Evolutionary conservation across 768 basidiomycete species (phyloP), one percentile per base, ranked within the genome.

Genomic region (Lyophyllum semitale): DNA sequence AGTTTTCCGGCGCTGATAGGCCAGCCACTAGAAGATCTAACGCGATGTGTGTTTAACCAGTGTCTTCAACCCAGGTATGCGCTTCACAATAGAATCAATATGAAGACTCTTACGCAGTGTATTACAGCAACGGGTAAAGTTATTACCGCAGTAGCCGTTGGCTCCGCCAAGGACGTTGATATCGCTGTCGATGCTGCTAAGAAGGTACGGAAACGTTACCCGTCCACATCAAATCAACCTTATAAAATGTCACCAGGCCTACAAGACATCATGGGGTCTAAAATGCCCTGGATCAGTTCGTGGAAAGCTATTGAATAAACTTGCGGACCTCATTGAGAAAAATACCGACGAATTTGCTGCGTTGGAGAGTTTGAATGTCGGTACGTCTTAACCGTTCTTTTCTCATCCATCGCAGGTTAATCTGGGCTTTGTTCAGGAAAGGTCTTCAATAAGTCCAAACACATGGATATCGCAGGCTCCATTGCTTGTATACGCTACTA

Each of bases 401-500:
- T n/a, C n/a, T n/a, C n/a, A n/a, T n/a, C n/a, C n/a, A n/a, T n/a
- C n/a, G n/a, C n/a, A n/a, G n/a, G n/a, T n/a, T n/a, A n/a, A n/a
- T n/a, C n/a, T n/a, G n/a, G n/a, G n/a, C n/a, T n/a, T n/a, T n/a
- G n/a, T 32, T 12, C 23, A 83, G 82, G 84, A 25, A 89, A 87
- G 68, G 78, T 83, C 1, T 87, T 81, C 63, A 40, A 30, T 9
- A 73, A 69, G 68, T 75, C 83, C 25, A 81, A 73, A 58, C 71
- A 65, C 13, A 69, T 63, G 0, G 89, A 89, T 59, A 67, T 89
- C 3, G 57, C 64, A 2, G 70, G 70, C 51, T 69, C 78, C 3
- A 76, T 83, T 51, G 74, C 66, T 25, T 73, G 75, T 45, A 69
- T 92, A 57, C 76, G 82, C 37, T 95, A 93, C 73, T 95, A 88